phyloP scores from a whole-genome alignment of 768 basidiomycete species.

The Boletales sp. region DNA sequence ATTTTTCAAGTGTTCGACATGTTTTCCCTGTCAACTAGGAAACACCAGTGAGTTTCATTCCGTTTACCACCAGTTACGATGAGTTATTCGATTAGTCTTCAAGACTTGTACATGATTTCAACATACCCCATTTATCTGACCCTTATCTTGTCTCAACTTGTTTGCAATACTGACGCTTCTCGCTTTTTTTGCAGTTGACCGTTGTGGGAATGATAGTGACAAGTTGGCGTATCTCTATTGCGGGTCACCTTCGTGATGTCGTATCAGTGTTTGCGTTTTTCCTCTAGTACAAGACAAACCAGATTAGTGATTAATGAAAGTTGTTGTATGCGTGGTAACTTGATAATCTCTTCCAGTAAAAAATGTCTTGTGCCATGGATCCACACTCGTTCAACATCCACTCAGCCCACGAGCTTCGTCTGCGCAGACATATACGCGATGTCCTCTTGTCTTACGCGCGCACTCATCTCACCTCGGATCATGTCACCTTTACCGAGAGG shows the following conservation, averaged over 20 bases:
- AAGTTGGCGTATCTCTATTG: background rate
- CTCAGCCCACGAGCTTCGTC: slow-evolving; percentile 18
- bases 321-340: too few species aligned
- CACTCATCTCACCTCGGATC: slow-evolving; percentile 51
- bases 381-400: slow-evolving; percentile 15
- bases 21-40: background rate
- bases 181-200: background rate
- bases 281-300: too few species aligned
- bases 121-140: slow-evolving; percentile 28
- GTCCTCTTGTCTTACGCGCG: slow-evolving; percentile 53
- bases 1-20: too few species aligned
- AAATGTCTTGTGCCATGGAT: slow-evolving; percentile 7
- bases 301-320: too few species aligned
- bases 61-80: slow-evolving; percentile 6
- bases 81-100: slow-evolving; percentile 88
- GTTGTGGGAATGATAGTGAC: background rate
- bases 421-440: slow-evolving; percentile 46
- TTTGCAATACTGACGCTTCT: slow-evolving; percentile 8
- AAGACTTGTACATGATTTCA: slow-evolving; percentile 77
- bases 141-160: slow-evolving; percentile 1
- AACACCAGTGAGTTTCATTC: slow-evolving; percentile 11
- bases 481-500: slow-evolving; percentile 50
- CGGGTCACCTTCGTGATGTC: background rate
- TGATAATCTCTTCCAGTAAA: background rate
- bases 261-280: background rate